Percentiles rank a stretch among this genome's conserved stretches.
phyloP scores from a whole-genome alignment of 2,329 filamentous ascomycete genomes.

The Pezicula carpinea region DNA sequence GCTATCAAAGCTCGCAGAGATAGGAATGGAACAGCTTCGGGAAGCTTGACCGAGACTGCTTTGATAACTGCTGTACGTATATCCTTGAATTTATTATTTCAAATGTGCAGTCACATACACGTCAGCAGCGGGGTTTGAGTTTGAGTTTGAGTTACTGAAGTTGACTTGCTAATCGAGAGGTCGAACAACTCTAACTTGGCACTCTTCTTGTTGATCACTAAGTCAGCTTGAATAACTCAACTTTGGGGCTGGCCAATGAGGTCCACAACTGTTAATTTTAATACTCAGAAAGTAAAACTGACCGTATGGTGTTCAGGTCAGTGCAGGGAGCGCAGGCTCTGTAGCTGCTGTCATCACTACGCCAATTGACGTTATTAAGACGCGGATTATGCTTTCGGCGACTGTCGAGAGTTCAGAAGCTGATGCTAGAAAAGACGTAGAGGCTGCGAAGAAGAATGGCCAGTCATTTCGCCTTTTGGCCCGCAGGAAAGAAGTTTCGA shows the following conservation, averaged over 20 bases:
- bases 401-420: slow-evolving; percentile 25
- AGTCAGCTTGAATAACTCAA: too few species aligned
- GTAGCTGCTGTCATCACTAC: slow-evolving; percentile 79
- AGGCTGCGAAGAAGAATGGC: slow-evolving; percentile 22
- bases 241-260: too few species aligned
- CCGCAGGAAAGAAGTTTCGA: slow-evolving; percentile 27
- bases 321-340: slow-evolving; percentile 69
- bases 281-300: too few species aligned
- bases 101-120: too few species aligned
- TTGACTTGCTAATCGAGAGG: too few species aligned
- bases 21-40: slow-evolving; percentile 18
- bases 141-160: too few species aligned
- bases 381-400: slow-evolving; percentile 76
- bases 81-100: too few species aligned
- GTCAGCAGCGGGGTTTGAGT: too few species aligned
- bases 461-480: slow-evolving; percentile 18
- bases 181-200: too few species aligned
- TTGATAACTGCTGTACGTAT: slow-evolving; percentile 54
- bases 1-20: slow-evolving; percentile 43
- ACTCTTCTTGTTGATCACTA: too few species aligned
- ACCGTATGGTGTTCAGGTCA: slow-evolving; percentile 29
- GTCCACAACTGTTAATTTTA: too few species aligned
- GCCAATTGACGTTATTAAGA: slow-evolving; percentile 86
- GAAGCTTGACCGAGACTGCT: slow-evolving; percentile 58
- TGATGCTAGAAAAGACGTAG: slow-evolving; percentile 19